phyloP scores from a whole-genome alignment of 1,139 yeast species.

The Eremothecium sinecaudum region DNA sequence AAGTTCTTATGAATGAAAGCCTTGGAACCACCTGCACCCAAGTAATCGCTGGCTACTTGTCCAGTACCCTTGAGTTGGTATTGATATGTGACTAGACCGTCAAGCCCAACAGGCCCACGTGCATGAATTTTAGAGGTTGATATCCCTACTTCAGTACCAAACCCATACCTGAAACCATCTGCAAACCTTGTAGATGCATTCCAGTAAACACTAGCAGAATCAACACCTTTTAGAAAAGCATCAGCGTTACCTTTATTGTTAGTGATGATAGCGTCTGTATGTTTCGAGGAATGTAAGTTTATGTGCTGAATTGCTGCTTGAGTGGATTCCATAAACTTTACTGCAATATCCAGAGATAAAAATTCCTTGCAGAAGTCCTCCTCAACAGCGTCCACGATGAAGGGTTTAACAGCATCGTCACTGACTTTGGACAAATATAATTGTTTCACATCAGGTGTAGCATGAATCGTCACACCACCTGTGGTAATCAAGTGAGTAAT shows the following conservation, averaged over 20 bases:
- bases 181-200: constrained; percentile 95
- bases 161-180: constrained; percentile 96
- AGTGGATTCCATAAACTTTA: constrained; percentile 48
- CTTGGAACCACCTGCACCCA: constrained; percentile 84
- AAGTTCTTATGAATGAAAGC: constrained; percentile 68
- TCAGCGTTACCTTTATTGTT: constrained; percentile 62
- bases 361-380: constrained; percentile 76
- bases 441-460: constrained; percentile 42
- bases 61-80: constrained; percentile 88
- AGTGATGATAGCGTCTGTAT: constrained; percentile 88
- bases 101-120: constrained; percentile 96
- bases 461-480: constrained; percentile 67
- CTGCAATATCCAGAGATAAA: constrained; percentile 72
- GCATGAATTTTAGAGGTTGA: constrained; percentile 96
- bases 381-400: constrained; percentile 39
- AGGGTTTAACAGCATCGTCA: constrained; percentile 23
- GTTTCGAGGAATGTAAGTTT: constrained; percentile 87
- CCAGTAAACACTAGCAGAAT: constrained; percentile 98
- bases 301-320: constrained; percentile 74
- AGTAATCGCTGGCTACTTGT: constrained; percentile 81
- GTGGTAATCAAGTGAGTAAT: constrained; percentile 43
- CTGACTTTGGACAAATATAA: constrained; percentile 22
- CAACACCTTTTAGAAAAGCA: constrained; percentile 71
- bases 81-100: constrained; percentile 92
- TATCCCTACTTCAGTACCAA: constrained; percentile 97